Percentiles rank a stretch among this genome's conserved stretches.
These are phyloP conservation scores for Cornus suecica DNA, from an alignment of 148 eudicot species.

Conservation along the genomic window DNA sequence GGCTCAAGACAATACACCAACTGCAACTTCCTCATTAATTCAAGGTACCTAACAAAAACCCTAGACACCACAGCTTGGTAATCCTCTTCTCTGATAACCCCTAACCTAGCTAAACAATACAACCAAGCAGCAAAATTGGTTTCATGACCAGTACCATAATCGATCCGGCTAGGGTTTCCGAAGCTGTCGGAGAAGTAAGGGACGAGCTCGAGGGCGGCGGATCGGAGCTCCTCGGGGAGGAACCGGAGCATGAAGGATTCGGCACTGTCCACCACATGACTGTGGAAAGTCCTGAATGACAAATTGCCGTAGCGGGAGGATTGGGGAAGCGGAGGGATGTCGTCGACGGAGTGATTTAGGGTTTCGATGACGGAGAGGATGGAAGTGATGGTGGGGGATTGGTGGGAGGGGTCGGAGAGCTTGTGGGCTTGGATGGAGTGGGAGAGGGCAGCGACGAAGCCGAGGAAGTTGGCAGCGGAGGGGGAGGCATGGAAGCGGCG, in stretches of 20 bases:
- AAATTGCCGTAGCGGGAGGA: conserved; percentile 67
- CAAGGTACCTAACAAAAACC: conserved; percentile 77
- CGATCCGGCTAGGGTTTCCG: conserved; percentile 71
- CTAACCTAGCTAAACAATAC: conserved; percentile 73
- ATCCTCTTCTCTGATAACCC: conserved; percentile 69
- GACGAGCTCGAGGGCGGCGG: conserved; percentile 47
- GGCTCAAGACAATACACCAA: conserved; percentile 77
- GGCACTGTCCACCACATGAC: conserved; percentile 37
- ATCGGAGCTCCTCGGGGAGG: conserved; percentile 31
- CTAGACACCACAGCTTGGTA: conserved; percentile 72
- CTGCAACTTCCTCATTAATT: conserved; percentile 86
- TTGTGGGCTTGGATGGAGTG: conserved; percentile 51
- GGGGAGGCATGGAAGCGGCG: conserved; percentile 34
- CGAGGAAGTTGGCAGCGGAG: conserved; percentile 57
- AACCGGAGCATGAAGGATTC: conserved; percentile 38
- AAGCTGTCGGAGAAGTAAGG: conserved; percentile 80
- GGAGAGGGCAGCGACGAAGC: conserved; percentile 69
- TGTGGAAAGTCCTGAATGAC: conserved; percentile 66
- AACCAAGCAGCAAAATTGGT: conserved; percentile 91
- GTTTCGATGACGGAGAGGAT: conserved; percentile 39
- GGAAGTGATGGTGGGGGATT: conserved; percentile 22
- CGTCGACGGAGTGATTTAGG: conserved; percentile 39
- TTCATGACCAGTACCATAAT: conserved; percentile 93
- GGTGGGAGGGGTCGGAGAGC: conserved; percentile 68
- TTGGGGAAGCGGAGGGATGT: conserved; percentile 57